Base-by-base conservation (phyloP, 2,329 filamentous ascomycete genomes). In the Fusarium dlaminii region DNA sequence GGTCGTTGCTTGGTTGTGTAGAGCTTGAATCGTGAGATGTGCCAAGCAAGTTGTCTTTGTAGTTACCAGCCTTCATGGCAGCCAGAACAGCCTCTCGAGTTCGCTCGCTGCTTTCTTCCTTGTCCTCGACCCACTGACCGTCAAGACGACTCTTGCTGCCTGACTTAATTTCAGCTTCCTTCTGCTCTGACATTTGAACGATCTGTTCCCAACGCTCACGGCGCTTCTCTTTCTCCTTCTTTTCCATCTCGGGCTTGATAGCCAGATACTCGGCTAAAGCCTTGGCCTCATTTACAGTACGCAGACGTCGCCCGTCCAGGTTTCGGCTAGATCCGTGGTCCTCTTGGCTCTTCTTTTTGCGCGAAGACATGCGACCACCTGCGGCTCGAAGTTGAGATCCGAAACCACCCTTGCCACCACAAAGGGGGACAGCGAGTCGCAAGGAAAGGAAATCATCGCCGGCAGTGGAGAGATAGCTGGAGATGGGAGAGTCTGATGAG, bases 311-410 rank as follows among this genome's bases (percentile, higher is more conserved):
- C 0, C 96, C 96, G 79, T 98, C 96, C 5, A 99, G 87, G 75
- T 98, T 99, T 73, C 96, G 91, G 80, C 94, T 98, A 6, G 95
- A 98, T 30, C 91, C 95, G 79, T 97, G 96, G 70, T 94, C 92
- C 42, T 97, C 94, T 77, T 93, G 90, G 63, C 92, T 92, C 79
- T 92, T 92, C 87, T 96, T 96, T 86, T 97, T 97, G 78, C 90
- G 90, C n/a, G 94, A 96, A 6, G 95, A 97, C 96, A 99, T 99
- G 85, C 97, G 96, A 45, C 97, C 96, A 80, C 97, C 96, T 7
- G 96, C 96, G 1, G 97, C 96, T 80, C 97, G 94, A 42, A 99
- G 91, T 82, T 99, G 97, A 4, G 96, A 98, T 61, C 96, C 96
- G 81, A 99, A 99, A 79, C 96, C 96, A 83, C 96, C 96, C 81